phyloP scores from a whole-genome alignment of 1,139 yeast genomes.

The Kurtzmaniella quercitrusa region DNA sequence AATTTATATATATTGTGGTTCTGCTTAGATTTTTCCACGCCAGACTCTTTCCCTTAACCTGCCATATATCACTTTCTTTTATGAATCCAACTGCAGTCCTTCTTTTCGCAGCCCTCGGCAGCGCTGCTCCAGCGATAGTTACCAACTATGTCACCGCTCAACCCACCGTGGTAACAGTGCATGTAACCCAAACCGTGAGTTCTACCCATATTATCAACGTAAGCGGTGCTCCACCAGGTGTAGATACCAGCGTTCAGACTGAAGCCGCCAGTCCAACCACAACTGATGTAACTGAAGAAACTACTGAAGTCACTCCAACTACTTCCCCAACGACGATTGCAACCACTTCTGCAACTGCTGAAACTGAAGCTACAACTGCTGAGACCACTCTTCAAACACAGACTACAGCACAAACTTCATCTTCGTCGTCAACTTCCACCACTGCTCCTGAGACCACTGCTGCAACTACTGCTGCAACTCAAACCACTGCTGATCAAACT shows the following conservation, averaged over 20 bases:
- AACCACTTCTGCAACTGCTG: conserved; percentile 2
- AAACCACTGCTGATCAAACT: conserved; percentile 13
- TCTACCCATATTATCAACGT: conserved; percentile 10
- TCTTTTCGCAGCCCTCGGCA: conserved; percentile 19
- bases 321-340: conserved; percentile 2
- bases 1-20: not conserved
- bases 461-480: conserved; percentile 5
- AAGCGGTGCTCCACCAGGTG: conserved; percentile 11
- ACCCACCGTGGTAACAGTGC: conserved; percentile 26
- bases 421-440: conserved; percentile 5
- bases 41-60: not conserved
- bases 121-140: conserved; percentile 26
- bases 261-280: conserved; percentile 1
- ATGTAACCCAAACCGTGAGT: conserved; percentile 18
- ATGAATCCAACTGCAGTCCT: conserved; percentile 11
- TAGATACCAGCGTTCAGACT: not conserved
- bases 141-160: conserved; percentile 30
- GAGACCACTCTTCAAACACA: conserved; percentile 11
- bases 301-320: not conserved
- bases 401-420: conserved; percentile 4
- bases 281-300: not conserved
- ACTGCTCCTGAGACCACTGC: conserved; percentile 5
- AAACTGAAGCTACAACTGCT: conserved; percentile 6
- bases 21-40: not conserved
- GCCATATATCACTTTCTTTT: not conserved